A percentile compares a stretch with the other conserved stretches of the same genome.
These are phyloP conservation scores for Ascoidea rubescens DNA, from an alignment of 805 yeast species.

Conservation along the genomic window DNA sequence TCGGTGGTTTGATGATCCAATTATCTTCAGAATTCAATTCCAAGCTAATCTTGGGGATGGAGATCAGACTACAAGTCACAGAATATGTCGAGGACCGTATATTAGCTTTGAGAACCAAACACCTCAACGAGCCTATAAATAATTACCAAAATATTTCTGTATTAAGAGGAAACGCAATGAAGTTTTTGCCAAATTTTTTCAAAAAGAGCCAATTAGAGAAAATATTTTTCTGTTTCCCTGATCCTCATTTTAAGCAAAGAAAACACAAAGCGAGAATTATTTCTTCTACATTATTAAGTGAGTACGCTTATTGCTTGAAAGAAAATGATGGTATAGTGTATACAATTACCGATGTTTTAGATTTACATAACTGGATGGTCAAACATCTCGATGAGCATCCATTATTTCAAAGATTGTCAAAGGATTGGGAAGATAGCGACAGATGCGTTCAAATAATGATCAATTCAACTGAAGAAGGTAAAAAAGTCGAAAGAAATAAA, in stretches of 20 bases:
- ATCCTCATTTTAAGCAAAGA: constrained; percentile 95
- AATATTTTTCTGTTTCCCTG: constrained; percentile 98
- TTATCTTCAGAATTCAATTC: constrained; percentile 69
- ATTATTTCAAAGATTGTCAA: constrained; percentile 63
- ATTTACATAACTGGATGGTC: constrained; percentile 93
- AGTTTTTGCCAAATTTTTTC: constrained; percentile 90
- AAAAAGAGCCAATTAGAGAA: constrained; percentile 68
- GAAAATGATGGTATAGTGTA: constrained; percentile 74
- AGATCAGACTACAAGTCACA: constrained; percentile 94
- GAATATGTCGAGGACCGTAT: constrained; percentile 94
- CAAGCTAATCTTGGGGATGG: constrained; percentile 81
- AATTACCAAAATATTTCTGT: constrained; percentile 79
- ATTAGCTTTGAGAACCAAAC: constrained; percentile 64
- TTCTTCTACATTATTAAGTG: constrained; percentile 77
- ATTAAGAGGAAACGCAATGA: constrained; percentile 93
- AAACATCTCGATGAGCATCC: constrained; percentile 86
- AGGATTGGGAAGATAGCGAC: constrained; percentile 73
- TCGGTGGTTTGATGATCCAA: constrained; percentile 79
- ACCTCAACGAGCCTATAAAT: constrained; percentile 16
- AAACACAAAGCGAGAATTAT: constrained; percentile 95
- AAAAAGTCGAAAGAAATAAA: constrained; percentile 82
- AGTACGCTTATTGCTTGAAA: constrained; percentile 79
- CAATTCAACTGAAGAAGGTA: constrained; percentile 94
- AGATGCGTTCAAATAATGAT: constrained; percentile 78
- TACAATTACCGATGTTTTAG: constrained; percentile 92